Evolutionary conservation across 805 yeast species (phyloP).

Genomic region (Zygosaccharomyces rouxii): DNA sequence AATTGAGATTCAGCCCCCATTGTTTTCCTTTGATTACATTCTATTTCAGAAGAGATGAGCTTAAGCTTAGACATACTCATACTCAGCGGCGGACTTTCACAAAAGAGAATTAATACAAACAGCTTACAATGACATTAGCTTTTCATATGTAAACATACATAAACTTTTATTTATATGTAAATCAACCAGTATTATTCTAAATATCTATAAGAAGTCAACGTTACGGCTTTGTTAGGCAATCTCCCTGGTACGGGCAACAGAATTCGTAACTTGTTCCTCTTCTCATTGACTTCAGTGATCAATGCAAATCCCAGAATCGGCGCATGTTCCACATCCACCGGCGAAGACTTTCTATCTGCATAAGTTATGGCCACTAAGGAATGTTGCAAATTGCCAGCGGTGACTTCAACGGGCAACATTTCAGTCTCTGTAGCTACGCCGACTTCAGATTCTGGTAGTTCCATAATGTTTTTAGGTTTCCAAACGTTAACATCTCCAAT

Average conservation of each 20-base stretch:
- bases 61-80: neutral
- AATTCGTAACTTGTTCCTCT: constrained; percentile 60
- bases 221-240: constrained; percentile 67
- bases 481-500: constrained; percentile 56
- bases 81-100: neutral
- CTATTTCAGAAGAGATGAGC: neutral
- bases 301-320: constrained; percentile 78
- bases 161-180: neutral
- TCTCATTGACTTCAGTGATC: constrained; percentile 66
- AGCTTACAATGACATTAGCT: neutral
- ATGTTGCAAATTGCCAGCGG: constrained; percentile 60
- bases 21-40: neutral
- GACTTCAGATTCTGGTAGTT: constrained; percentile 12
- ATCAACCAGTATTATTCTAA: constrained; percentile 51
- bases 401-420: constrained; percentile 41
- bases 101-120: neutral
- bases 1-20: constrained; percentile 5
- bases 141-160: neutral
- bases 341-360: constrained; percentile 44
- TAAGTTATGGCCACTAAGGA: constrained; percentile 64
- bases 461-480: constrained; percentile 45
- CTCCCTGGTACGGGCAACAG: constrained; percentile 85
- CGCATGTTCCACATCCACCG: constrained; percentile 47
- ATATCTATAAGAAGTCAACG: constrained; percentile 76
- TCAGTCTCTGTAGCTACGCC: constrained; percentile 26